Percentiles rank a stretch among this genome's conserved stretches.
Conservation (phyloP, 2,329 filamentous ascomycete genomes). For the Hymenoscyphus fructigenus region DNA sequence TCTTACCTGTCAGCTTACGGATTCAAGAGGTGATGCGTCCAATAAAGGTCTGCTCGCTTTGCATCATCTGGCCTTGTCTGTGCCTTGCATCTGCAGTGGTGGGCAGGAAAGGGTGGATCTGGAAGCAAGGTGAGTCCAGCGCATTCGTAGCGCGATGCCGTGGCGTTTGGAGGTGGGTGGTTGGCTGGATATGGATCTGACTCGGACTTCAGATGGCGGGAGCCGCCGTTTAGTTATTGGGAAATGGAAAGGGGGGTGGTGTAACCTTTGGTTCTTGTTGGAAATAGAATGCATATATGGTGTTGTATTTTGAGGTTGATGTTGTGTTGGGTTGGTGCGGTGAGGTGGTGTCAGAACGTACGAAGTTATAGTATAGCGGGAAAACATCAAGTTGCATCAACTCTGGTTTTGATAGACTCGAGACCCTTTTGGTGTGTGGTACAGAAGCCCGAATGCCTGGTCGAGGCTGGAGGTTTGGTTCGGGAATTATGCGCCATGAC, state of each 20-base stretch:
- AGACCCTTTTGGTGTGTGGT: neutral
- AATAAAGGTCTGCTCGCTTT: slow-evolving; percentile 8
- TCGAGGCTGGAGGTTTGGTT: neutral
- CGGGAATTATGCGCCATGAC: slow-evolving; percentile 1
- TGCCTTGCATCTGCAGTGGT: slow-evolving; percentile 24
- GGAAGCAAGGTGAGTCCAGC: neutral
- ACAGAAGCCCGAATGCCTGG: slow-evolving; percentile 5
- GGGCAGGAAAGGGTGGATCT: slow-evolving; percentile 1
- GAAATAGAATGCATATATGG: neutral
- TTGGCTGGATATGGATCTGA: slow-evolving; percentile 4
- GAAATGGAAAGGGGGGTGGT: neutral
- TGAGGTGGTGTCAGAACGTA: neutral
- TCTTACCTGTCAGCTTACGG: slow-evolving; percentile 15
- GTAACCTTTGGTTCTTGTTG: neutral
- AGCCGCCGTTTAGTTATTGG: slow-evolving; percentile 3
- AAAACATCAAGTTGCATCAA: neutral
- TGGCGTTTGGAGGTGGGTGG: slow-evolving; percentile 13
- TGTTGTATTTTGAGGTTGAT: neutral
- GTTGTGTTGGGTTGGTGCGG: neutral
- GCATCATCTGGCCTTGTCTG: slow-evolving; percentile 20
- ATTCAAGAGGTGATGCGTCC: neutral
- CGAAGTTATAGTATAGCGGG: neutral
- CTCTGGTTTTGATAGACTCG: neutral
- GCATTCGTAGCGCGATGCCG: neutral
- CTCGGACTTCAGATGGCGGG: slow-evolving; percentile 9